Percentiles rank a stretch among this genome's conserved stretches.
phyloP scores from a whole-genome alignment of 2,329 filamentous ascomycete species.

The Rhinocladiella mackenziei region DNA sequence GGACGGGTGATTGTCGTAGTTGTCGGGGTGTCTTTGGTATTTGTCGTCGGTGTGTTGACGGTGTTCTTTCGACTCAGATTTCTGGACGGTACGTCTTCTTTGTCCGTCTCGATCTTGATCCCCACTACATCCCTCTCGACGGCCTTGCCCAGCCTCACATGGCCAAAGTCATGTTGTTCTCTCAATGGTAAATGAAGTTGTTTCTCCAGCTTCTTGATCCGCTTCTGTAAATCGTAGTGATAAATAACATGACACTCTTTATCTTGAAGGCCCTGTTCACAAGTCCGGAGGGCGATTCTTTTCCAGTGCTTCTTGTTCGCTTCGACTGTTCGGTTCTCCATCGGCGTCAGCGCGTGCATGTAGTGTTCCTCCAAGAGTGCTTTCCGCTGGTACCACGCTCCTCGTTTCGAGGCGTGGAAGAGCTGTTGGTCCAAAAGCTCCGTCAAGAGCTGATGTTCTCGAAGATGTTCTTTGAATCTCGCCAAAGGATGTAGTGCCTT shows the following conservation, averaged over 20 bases:
- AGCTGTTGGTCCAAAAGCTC: constrained; percentile 76
- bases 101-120: constrained; percentile 65
- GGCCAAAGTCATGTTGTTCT: constrained; percentile 86
- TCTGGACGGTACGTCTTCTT: constrained; percentile 36
- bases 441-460: constrained; percentile 68
- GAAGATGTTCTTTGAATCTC: constrained; percentile 72
- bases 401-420: constrained; percentile 79
- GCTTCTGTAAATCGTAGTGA: constrained; percentile 91
- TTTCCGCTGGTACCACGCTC: constrained; percentile 93
- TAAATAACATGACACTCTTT: constrained; percentile 85
- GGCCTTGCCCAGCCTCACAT: constrained; percentile 73
- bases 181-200: constrained; percentile 76
- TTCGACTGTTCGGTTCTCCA: constrained; percentile 49
- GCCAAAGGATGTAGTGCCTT: constrained; percentile 77
- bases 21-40: too few relatives aligned
- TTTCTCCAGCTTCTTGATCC: constrained; percentile 85
- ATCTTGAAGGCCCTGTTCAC: constrained; percentile 82
- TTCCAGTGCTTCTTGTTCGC: constrained; percentile 79
- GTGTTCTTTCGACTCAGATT: constrained; percentile 23
- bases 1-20: too few relatives aligned
- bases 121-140: constrained; percentile 72
- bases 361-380: constrained; percentile 94
- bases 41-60: constrained; percentile 11
- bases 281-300: constrained; percentile 69
- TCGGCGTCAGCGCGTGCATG: constrained; percentile 62